phyloP scores from a whole-genome alignment of 2,329 filamentous ascomycete genomes.

The Alternaria sp. region DNA sequence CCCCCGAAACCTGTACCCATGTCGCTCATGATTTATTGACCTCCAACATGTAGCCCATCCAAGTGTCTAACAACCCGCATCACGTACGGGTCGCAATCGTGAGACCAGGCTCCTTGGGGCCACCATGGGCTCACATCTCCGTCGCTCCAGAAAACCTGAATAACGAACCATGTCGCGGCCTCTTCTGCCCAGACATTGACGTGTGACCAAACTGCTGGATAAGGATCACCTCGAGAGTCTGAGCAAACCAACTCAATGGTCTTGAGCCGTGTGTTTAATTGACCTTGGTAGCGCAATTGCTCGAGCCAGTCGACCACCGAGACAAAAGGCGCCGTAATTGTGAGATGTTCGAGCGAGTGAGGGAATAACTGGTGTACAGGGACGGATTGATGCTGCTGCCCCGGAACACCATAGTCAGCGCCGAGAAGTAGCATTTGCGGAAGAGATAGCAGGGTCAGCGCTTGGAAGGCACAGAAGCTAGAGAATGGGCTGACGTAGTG shows the following conservation, averaged over 20 bases:
- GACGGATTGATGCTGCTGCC: too few relatives aligned
- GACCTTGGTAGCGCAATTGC: too few relatives aligned
- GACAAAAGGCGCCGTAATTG: too few relatives aligned
- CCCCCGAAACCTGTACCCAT: too few relatives aligned
- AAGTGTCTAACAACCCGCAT: not conserved
- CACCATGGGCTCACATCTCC: not conserved
- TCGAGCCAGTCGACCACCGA: not conserved
- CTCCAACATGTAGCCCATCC: not conserved
- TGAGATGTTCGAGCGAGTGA: too few relatives aligned
- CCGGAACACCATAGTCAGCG: too few relatives aligned
- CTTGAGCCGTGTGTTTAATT: accelerated
- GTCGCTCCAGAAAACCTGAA: not conserved
- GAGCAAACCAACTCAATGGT: not conserved
- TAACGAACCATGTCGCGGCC: not conserved
- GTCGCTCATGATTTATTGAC: too few relatives aligned
- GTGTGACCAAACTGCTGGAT: not conserved
- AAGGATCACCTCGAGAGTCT: not conserved
- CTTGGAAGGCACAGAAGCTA: too few relatives aligned
- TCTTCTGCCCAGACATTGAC: not conserved
- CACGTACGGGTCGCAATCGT: not conserved
- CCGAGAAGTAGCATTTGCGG: too few relatives aligned
- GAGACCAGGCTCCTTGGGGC: not conserved
- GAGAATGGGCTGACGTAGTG: too few relatives aligned
- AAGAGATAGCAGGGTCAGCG: too few relatives aligned
- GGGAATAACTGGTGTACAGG: too few relatives aligned